A percentile compares a stretch with the other conserved stretches of the same genome.
Conservation (phyloP, 352 stramenopile species). For the Globisporangium yorkense region DNA sequence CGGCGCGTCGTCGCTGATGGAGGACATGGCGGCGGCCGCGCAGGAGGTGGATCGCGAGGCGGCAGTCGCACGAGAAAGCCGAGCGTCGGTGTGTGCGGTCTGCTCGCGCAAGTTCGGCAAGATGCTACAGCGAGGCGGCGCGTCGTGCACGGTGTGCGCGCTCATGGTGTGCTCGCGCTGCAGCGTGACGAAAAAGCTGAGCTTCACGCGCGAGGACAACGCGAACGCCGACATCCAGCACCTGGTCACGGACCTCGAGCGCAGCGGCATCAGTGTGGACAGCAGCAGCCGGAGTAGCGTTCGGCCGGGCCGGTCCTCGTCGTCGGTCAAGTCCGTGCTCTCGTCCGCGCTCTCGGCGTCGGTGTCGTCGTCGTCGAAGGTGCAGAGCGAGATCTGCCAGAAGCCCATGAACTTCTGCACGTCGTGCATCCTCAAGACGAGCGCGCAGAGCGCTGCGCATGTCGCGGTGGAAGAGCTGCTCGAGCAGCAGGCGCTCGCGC, state of each 20-base stretch:
- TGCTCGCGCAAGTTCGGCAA: conserved; percentile 12
- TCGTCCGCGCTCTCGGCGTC: conserved; percentile 1
- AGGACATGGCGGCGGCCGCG: conserved; percentile 19
- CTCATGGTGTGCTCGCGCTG: conserved; percentile 34
- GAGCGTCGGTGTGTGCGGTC: conserved; percentile 7
- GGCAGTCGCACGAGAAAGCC: background rate
- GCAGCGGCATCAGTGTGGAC: conserved; percentile 2
- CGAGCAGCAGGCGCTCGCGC: conserved; percentile 4
- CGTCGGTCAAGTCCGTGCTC: conserved; percentile 3
- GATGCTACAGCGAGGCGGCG: conserved; percentile 22
- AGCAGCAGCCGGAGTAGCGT: background rate
- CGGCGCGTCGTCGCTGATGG: conserved; percentile 11
- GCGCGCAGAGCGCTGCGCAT: conserved; percentile 30
- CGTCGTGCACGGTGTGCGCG: conserved; percentile 28
- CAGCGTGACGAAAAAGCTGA: conserved; percentile 39
- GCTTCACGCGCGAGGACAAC: conserved; percentile 25
- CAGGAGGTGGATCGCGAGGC: conserved; percentile 13
- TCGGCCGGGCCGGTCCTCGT: background rate
- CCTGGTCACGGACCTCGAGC: conserved; percentile 7
- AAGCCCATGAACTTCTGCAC: conserved; percentile 47
- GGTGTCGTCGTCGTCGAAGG: conserved; percentile 1
- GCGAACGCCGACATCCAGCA: conserved; percentile 1
- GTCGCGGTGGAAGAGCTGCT: conserved; percentile 38
- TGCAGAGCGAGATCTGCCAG: conserved; percentile 27
- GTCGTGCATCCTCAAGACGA: conserved; percentile 34